Conservation (phyloP, 441 rosid species). For the Sinapis alba region DNA sequence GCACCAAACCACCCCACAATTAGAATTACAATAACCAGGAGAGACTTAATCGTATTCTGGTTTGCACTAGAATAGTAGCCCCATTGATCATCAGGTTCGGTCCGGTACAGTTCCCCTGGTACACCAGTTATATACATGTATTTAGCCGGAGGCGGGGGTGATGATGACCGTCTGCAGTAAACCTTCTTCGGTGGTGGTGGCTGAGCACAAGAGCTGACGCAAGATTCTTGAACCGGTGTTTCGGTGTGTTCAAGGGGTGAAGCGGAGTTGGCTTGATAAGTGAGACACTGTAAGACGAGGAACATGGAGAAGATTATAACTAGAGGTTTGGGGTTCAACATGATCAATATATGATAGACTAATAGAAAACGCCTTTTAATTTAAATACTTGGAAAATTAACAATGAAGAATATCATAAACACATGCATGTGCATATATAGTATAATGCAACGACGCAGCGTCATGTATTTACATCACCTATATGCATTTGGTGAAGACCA, state of each 20-base stretch:
- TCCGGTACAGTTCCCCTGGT: constrained; percentile 52
- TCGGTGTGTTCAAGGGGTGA: constrained; percentile 33
- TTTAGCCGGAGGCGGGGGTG: constrained; percentile 52
- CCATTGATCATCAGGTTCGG: constrained; percentile 43
- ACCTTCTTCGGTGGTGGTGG: constrained; percentile 21
- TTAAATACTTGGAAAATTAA: neutral
- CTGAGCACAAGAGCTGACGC: constrained; percentile 49
- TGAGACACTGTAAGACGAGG: constrained; percentile 26
- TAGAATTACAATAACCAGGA: constrained; percentile 28
- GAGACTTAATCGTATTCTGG: constrained; percentile 17
- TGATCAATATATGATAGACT: constrained; percentile 11
- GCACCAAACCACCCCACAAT: constrained; percentile 18
- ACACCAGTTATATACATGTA: constrained; percentile 49
- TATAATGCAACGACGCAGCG: neutral
- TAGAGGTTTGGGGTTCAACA: constrained; percentile 18
- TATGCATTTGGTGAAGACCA: constrained; percentile 35
- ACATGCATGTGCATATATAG: constrained; percentile 22
- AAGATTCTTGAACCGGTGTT: constrained; percentile 42
- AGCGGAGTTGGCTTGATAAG: constrained; percentile 25
- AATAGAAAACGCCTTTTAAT: neutral
- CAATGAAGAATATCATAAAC: neutral
- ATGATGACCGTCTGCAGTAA: constrained; percentile 35
- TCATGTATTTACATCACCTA: constrained; percentile 21
- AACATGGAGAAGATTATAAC: constrained; percentile 11
- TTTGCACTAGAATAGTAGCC: constrained; percentile 44